Evolutionary conservation across 2,329 filamentous ascomycete species (phyloP).

Genomic region (Sphaerulina vaccinii): DNA sequence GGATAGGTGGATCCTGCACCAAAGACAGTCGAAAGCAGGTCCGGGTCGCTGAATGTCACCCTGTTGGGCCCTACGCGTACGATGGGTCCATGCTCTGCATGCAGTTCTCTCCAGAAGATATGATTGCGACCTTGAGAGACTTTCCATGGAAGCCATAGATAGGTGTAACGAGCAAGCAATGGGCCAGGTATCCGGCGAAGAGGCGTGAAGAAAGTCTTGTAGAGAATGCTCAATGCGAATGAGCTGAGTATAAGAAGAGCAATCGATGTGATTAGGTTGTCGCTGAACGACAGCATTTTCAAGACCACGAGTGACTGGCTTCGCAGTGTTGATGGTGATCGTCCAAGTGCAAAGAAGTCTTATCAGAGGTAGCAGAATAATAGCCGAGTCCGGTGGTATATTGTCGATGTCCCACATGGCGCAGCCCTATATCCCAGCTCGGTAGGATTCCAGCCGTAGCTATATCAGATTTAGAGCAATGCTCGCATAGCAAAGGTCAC

Average conservation of each 20-base stretch:
- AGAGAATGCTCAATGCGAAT: not conserved
- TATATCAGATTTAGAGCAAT: too few species aligned
- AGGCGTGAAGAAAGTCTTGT: not conserved
- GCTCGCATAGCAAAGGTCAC: not conserved
- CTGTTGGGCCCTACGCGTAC: constrained; percentile 75
- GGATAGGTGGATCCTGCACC: constrained; percentile 51
- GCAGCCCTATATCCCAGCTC: too few species aligned
- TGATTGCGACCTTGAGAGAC: constrained; percentile 1
- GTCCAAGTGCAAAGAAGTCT: too few species aligned
- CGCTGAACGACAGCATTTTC: not conserved
- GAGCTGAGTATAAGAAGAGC: not conserved
- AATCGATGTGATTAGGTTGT: not conserved
- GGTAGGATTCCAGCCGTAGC: too few species aligned
- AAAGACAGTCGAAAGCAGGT: constrained; percentile 58
- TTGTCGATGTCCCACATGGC: too few species aligned
- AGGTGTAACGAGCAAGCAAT: constrained; percentile 1
- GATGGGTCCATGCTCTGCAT: constrained; percentile 60
- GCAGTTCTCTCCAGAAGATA: not conserved
- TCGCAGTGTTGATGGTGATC: too few species aligned
- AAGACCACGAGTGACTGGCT: too few species aligned
- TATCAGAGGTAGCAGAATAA: too few species aligned
- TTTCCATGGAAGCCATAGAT: constrained; percentile 4
- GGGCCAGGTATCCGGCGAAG: constrained; percentile 13
- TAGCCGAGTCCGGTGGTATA: too few species aligned
- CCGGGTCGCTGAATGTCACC: constrained; percentile 68